Conservation (phyloP, 73 alveolate genomes). For the Tetrahymena borealis region DNA sequence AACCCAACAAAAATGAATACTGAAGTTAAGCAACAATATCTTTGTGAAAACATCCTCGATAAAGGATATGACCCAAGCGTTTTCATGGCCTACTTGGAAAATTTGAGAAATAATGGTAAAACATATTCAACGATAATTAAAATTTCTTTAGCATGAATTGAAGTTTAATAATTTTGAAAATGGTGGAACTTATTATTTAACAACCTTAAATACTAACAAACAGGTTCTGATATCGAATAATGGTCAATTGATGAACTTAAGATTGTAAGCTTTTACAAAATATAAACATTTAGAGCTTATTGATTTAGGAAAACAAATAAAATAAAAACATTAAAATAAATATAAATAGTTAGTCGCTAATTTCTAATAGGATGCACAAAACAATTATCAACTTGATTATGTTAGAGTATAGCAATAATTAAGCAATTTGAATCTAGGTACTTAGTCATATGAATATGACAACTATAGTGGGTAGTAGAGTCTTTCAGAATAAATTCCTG, state of each 20-base stretch:
- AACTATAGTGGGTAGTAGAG: background rate
- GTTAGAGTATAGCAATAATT: background rate
- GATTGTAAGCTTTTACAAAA: background rate
- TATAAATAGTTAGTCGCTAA: background rate
- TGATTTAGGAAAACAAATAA: background rate
- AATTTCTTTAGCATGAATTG: background rate
- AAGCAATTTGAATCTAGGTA: background rate
- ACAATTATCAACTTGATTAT: background rate
- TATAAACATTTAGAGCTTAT: background rate
- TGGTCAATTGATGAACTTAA: background rate
- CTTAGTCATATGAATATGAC: background rate
- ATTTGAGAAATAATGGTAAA: background rate
- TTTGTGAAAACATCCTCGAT: background rate
- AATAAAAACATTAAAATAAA: background rate
- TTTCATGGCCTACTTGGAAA: background rate
- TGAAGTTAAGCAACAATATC: background rate
- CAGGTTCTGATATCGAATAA: background rate
- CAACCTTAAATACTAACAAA: background rate
- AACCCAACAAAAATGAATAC: background rate
- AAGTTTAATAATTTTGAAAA: background rate
- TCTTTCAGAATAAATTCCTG: background rate
- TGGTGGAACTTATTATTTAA: background rate
- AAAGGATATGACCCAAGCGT: background rate
- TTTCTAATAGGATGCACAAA: background rate
- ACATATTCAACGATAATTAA: background rate